phyloP scores from a whole-genome alignment of 192 early-diverging fungal genomes.

The Linderina pennispora region DNA sequence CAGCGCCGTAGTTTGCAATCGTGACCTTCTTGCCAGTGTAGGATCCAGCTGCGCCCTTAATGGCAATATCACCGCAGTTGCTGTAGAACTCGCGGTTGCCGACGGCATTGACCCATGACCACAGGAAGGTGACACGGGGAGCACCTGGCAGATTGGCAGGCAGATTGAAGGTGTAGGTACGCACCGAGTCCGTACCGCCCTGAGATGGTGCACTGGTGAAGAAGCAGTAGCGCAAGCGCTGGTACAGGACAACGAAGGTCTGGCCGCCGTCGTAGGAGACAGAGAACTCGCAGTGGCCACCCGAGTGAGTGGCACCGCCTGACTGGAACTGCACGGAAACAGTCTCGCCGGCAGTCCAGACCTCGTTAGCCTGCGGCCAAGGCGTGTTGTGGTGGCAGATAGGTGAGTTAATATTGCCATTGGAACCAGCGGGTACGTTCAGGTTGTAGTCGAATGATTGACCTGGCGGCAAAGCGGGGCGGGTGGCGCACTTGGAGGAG shows the following conservation, averaged over 20 bases:
- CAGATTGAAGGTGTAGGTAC: conserved; percentile 33
- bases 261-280: conserved; percentile 56
- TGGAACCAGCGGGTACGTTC: not conserved
- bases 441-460: not conserved
- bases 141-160: conserved; percentile 39
- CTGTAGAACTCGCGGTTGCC: conserved; percentile 60
- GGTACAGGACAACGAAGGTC: conserved; percentile 52
- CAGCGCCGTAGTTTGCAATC: conserved; percentile 18
- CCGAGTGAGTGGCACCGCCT: conserved; percentile 29
- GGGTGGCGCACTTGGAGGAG: not conserved
- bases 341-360: conserved; percentile 45
- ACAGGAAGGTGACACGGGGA: conserved; percentile 49
- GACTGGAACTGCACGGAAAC: conserved; percentile 43
- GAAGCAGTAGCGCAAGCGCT: conserved; percentile 35
- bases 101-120: conserved; percentile 57
- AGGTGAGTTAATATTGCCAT: conserved; percentile 1
- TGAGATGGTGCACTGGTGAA: conserved; percentile 3
- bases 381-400: conserved; percentile 29
- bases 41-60: conserved; percentile 20
- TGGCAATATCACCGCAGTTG: conserved; percentile 50
- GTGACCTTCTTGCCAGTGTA: conserved; percentile 31
- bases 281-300: conserved; percentile 64
- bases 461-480: not conserved
- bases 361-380: conserved; percentile 30
- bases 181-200: not conserved